Conservation (phyloP, 1,139 yeast species). For the Schizosaccharomyces versatilis region DNA sequence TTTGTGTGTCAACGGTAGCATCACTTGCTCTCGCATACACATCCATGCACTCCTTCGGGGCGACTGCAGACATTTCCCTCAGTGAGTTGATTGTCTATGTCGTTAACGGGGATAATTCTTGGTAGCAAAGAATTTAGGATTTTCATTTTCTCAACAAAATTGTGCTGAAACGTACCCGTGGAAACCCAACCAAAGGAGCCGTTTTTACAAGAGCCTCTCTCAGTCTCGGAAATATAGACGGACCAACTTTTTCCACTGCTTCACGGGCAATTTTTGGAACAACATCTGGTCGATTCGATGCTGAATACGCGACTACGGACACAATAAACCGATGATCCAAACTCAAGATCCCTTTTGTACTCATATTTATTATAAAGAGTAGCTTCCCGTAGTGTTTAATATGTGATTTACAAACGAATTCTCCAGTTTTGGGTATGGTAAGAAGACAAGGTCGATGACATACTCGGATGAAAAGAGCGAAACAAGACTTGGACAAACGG, state of each 20-base stretch:
- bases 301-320: conserved; percentile 66
- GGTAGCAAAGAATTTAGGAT: neutral
- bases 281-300: conserved; percentile 62
- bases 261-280: conserved; percentile 55
- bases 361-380: too few relatives aligned
- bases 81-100: conserved; percentile 42
- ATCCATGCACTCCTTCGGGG: conserved; percentile 24
- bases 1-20: conserved; percentile 16
- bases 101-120: neutral
- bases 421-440: too few relatives aligned
- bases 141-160: neutral
- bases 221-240: conserved; percentile 31
- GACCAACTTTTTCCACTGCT: conserved; percentile 36
- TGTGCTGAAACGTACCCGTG: conserved; percentile 25
- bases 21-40: conserved; percentile 14
- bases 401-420: too few relatives aligned
- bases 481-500: too few relatives aligned
- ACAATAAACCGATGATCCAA: conserved; percentile 45
- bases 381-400: too few relatives aligned
- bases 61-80: conserved; percentile 45
- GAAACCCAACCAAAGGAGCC: conserved; percentile 61
- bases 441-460: too few relatives aligned
- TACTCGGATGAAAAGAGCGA: too few relatives aligned
- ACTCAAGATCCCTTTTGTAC: too few relatives aligned
- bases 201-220: conserved; percentile 62